Conservation (phyloP, 2,329 filamentous ascomycete species). For the Fusarium piperis region DNA sequence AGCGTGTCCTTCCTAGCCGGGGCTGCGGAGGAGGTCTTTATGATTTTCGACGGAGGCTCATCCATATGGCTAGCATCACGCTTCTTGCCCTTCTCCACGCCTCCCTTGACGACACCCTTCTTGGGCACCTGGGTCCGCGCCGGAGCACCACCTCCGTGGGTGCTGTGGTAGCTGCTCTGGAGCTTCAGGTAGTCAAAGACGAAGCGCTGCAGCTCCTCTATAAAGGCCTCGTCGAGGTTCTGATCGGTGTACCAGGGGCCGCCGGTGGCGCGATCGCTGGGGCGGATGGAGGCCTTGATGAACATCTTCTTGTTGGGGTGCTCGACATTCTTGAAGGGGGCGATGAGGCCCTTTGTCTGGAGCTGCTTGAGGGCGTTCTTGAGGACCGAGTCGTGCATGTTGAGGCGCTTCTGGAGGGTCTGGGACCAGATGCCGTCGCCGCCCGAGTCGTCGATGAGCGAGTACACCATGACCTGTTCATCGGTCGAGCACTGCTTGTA, state of each 20-base stretch:
- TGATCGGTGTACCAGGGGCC: slow-evolving; percentile 96
- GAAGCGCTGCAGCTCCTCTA: slow-evolving; percentile 77
- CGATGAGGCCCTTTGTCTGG: slow-evolving; percentile 83
- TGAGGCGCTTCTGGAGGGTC: slow-evolving; percentile 80
- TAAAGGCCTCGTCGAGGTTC: slow-evolving; percentile 88
- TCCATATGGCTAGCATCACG: slow-evolving; percentile 56
- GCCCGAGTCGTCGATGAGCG: slow-evolving; percentile 86
- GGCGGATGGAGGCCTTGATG: slow-evolving; percentile 86
- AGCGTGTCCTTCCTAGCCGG: slow-evolving; percentile 50
- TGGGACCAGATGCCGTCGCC: slow-evolving; percentile 91
- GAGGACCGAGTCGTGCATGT: slow-evolving; percentile 85
- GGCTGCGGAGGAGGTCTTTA: slow-evolving; percentile 35
- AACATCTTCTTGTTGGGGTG: slow-evolving; percentile 94
- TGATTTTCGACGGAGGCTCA: slow-evolving; percentile 43
- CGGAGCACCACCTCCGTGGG: slow-evolving; percentile 44
- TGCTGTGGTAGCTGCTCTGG: slow-evolving; percentile 73
- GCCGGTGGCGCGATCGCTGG: slow-evolving; percentile 89
- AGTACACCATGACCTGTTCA: slow-evolving; percentile 86
- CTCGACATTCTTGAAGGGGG: slow-evolving; percentile 90
- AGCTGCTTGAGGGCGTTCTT: slow-evolving; percentile 86
- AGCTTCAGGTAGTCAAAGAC: slow-evolving; percentile 78
- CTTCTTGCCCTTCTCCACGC: slow-evolving; percentile 59
- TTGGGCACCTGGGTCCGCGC: slow-evolving; percentile 60
- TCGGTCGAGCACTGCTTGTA: slow-evolving; percentile 71
- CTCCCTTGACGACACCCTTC: slow-evolving; percentile 64